Percentiles rank a stretch among this genome's conserved stretches.
These are phyloP conservation scores for Rhodotorula sp. DNA, from an alignment of 1,284 basidiomycete genomes.

Conservation along the genomic window DNA sequence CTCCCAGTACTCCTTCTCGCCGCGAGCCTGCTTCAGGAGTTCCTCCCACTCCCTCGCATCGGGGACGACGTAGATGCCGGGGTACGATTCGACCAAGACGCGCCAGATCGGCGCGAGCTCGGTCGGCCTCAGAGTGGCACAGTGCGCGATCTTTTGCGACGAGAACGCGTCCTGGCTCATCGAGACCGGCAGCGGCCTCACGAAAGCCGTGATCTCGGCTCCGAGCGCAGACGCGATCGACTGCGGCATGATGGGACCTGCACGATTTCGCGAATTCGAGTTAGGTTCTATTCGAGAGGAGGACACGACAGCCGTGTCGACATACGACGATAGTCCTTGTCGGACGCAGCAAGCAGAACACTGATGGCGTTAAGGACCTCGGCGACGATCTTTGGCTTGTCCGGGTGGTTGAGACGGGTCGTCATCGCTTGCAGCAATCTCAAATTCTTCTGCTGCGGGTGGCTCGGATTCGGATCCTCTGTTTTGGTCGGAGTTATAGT, in stretches of 20 bases:
- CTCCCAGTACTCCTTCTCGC: background rate
- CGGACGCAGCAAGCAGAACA: too few species aligned
- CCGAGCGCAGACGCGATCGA: background rate
- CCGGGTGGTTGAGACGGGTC: constrained; percentile 5
- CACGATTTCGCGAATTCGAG: background rate
- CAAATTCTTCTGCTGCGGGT: constrained; percentile 14
- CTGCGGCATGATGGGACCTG: background rate
- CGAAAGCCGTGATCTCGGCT: background rate
- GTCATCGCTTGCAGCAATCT: constrained; percentile 7
- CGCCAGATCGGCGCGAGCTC: constrained; percentile 22
- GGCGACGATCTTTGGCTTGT: background rate
- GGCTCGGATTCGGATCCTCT: constrained; percentile 25
- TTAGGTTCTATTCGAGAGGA: background rate
- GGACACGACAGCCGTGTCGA: too few species aligned
- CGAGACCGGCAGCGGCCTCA: constrained; percentile 14
- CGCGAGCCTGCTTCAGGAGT: background rate
- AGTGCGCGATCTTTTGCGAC: background rate
- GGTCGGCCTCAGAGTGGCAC: too few species aligned
- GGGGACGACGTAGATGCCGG: constrained; percentile 20
- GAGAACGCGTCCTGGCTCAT: constrained; percentile 26
- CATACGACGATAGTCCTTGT: too few species aligned
- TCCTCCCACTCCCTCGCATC: constrained; percentile 32
- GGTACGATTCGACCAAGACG: constrained; percentile 1
- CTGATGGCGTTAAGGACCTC: constrained; percentile 4
- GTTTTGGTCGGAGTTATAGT: background rate